These are phyloP conservation scores for Globisporangium yorkense DNA, from an alignment of 352 stramenopile genomes.

Conservation along the genomic window DNA sequence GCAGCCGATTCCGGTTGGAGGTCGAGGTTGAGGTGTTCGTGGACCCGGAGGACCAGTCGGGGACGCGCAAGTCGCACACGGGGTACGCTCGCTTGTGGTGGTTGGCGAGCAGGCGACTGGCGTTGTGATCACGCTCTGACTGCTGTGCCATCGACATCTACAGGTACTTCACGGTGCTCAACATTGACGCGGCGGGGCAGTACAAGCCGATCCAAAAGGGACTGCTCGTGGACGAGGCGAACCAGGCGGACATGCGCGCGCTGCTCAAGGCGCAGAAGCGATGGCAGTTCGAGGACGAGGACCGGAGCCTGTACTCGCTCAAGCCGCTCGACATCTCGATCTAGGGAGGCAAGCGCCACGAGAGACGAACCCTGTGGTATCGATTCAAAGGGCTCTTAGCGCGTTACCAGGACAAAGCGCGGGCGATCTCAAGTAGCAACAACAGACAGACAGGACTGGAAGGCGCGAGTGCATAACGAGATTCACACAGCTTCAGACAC, in stretches of 20 bases:
- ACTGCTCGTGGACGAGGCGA: slow-evolving; percentile 41
- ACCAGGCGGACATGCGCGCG: slow-evolving; percentile 56
- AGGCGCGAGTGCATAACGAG: no score
- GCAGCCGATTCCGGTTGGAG: slow-evolving; percentile 45
- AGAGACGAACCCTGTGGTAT: no score
- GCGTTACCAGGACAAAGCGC: no score
- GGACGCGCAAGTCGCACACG: slow-evolving; percentile 48
- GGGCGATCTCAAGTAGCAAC: no score
- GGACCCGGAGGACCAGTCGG: slow-evolving; percentile 28
- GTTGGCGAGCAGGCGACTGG: no score
- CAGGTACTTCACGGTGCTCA: slow-evolving; percentile 60
- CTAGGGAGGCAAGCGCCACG: not conserved
- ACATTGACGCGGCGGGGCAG: slow-evolving; percentile 40
- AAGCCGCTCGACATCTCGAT: slow-evolving; percentile 35
- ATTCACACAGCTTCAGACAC: no score
- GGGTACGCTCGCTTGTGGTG: slow-evolving; percentile 15
- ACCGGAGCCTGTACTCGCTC: slow-evolving; percentile 44
- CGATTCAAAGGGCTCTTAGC: no score
- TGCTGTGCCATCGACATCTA: not conserved
- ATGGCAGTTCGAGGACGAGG: slow-evolving; percentile 61
- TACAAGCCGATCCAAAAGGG: slow-evolving; percentile 42
- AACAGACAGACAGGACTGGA: no score
- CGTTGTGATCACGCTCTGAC: no score
- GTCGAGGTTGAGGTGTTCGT: slow-evolving; percentile 69
- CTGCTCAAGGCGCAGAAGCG: slow-evolving; percentile 64